These are phyloP conservation scores for Kwoniella europaea DNA, from an alignment of 768 basidiomycete species.

Conservation along the genomic window DNA sequence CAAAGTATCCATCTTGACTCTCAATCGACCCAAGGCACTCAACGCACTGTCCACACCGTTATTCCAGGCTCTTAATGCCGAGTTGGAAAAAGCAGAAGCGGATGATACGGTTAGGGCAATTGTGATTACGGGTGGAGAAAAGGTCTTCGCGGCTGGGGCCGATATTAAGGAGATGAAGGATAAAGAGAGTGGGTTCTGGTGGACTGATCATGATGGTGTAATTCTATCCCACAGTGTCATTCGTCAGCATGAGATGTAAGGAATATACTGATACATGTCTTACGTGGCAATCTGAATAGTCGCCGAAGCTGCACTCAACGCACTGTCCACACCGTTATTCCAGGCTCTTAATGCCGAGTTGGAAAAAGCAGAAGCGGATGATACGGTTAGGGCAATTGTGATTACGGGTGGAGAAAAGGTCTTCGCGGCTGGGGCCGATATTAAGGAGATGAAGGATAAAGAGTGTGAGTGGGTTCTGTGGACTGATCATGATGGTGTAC, in stretches of 20 bases:
- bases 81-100: slow-evolving; percentile 70
- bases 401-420: slow-evolving; percentile 90
- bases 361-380: slow-evolving; percentile 71
- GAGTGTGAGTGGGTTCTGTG: slow-evolving; percentile 65
- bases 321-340: slow-evolving; percentile 79
- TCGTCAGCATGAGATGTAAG: no score
- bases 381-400: slow-evolving; percentile 78
- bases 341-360: slow-evolving; percentile 79
- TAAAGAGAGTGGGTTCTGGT: slow-evolving; percentile 72
- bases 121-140: slow-evolving; percentile 89
- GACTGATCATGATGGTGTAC: background rate
- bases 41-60: slow-evolving; percentile 85
- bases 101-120: slow-evolving; percentile 79
- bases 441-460: slow-evolving; percentile 99
- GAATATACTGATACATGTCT: no score
- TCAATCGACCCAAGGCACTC: slow-evolving; percentile 56
- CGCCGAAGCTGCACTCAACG: slow-evolving; percentile 77
- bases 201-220: background rate
- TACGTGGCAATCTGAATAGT: slow-evolving; percentile 61
- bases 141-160: slow-evolving; percentile 94
- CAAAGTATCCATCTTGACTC: slow-evolving; percentile 47
- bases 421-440: slow-evolving; percentile 97
- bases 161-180: slow-evolving; percentile 99
- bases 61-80: slow-evolving; percentile 79
- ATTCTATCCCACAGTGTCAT: no score